Evolutionary conservation across 1,139 yeast species (phyloP).

Genomic region (Protomyces lactucae-debilis): DNA sequence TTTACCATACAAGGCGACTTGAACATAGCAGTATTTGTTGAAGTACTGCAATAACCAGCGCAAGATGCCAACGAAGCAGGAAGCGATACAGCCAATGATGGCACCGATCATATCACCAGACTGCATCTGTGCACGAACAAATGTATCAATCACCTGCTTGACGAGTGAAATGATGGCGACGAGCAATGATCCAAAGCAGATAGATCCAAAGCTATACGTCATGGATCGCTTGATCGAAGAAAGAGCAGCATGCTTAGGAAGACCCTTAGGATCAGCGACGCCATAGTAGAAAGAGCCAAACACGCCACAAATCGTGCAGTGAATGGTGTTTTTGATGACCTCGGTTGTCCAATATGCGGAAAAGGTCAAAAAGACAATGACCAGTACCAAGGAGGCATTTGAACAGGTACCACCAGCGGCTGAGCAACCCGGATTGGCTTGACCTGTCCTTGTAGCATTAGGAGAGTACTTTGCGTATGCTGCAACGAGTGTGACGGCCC

Average conservation of each 20-base stretch:
- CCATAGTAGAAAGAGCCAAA: conserved; percentile 87
- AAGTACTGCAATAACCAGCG: conserved; percentile 82
- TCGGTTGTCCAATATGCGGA: conserved; percentile 85
- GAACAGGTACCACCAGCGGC: conserved; percentile 65
- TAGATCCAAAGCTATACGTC: conserved; percentile 85
- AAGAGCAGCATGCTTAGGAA: conserved; percentile 73
- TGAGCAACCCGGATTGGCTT: conserved; percentile 34
- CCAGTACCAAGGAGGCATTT: conserved; percentile 61
- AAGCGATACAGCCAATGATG: conserved; percentile 53
- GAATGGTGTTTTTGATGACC: conserved; percentile 77
- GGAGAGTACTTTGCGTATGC: conserved; percentile 69
- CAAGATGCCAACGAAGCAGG: conserved; percentile 57
- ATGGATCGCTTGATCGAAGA: conserved; percentile 79
- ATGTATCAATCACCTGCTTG: conserved; percentile 48
- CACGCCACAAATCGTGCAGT: conserved; percentile 77
- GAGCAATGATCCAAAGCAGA: conserved; percentile 79
- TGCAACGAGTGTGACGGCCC: conserved; percentile 64
- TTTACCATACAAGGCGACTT: conserved; percentile 81
- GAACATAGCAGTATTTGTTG: conserved; percentile 74
- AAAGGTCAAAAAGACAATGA: conserved; percentile 63
- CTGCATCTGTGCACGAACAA: conserved; percentile 53
- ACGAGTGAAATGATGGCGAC: conserved; percentile 69
- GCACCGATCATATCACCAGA: conserved; percentile 55
- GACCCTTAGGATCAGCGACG: conserved; percentile 69
- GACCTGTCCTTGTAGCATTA: conserved; percentile 41